Conservation (phyloP, 306 rosid genomes). For the Astragalus glycyphyllos region DNA sequence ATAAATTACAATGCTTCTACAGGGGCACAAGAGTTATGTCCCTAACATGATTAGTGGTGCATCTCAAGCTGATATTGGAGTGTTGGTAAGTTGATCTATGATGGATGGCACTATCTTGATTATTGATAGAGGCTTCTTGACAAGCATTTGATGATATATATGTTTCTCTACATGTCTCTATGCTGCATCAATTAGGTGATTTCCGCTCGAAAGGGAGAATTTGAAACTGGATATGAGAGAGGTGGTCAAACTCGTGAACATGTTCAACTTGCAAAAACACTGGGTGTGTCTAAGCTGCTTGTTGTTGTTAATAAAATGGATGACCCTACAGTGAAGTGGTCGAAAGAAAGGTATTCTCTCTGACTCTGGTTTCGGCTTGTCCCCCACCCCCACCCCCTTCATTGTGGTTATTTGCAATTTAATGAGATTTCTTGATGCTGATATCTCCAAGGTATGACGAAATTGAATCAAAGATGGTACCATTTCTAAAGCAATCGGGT, state of each 20-base stretch:
- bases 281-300: conserved; percentile 79
- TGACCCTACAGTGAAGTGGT: conserved; percentile 87
- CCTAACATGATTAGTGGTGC: conserved; percentile 99
- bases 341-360: conserved; percentile 79
- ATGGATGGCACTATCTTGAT: neutral
- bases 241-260: conserved; percentile 99
- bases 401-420: neutral
- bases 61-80: conserved; percentile 93
- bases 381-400: neutral
- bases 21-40: conserved; percentile 99
- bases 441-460: conserved; percentile 72
- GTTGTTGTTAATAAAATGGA: conserved; percentile 95
- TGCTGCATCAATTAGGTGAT: conserved; percentile 61
- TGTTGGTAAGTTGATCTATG: conserved; percentile 69
- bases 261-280: conserved; percentile 88
- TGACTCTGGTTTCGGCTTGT: neutral
- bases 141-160: neutral
- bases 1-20: conserved; percentile 36
- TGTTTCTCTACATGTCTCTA: neutral
- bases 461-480: conserved; percentile 85
- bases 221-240: conserved; percentile 94
- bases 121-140: neutral
- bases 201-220: conserved; percentile 94
- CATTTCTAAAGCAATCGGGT: conserved; percentile 80
- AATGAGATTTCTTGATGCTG: conserved; percentile 17